Evolutionary conservation across 108 stramenopile genomes (phyloP).

Genomic region (Schizochytrium sp.): DNA sequence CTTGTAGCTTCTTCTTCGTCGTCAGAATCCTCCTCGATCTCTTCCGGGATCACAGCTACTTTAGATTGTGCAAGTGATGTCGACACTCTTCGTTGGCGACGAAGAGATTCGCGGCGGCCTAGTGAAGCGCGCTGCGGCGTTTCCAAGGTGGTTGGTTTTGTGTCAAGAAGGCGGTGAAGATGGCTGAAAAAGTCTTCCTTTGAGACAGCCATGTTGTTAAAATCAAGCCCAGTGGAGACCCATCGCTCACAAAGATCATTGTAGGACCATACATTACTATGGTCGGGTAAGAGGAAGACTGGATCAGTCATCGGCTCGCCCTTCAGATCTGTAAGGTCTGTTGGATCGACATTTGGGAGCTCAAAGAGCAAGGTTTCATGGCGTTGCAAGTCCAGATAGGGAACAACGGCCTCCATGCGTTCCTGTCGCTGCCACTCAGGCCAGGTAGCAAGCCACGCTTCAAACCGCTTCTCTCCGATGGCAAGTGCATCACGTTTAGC

Average conservation of each 20-base stretch:
- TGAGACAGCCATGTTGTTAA: not conserved
- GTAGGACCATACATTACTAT: constrained; percentile 14
- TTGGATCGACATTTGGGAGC: not conserved
- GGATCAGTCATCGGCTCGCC: constrained; percentile 28
- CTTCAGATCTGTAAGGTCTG: not conserved
- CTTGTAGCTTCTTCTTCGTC: no score
- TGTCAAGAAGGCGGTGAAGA: not conserved
- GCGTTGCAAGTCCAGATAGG: not conserved
- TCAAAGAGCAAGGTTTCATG: not conserved
- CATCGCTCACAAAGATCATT: constrained; percentile 36
- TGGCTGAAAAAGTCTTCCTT: not conserved
- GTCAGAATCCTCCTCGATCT: no score
- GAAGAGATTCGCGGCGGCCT: constrained; percentile 15
- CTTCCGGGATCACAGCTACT: no score
- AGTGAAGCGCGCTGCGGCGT: constrained; percentile 29
- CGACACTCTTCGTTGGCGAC: not conserved
- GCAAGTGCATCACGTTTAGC: constrained; percentile 10
- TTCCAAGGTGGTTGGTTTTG: not conserved
- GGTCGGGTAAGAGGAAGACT: not conserved
- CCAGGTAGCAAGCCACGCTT: constrained; percentile 30
- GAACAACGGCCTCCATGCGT: not conserved
- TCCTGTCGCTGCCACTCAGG: constrained; percentile 48
- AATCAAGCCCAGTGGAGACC: constrained; percentile 8
- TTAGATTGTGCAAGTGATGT: no score
- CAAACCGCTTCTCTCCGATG: constrained; percentile 4